Evolutionary conservation across 768 basidiomycete species (phyloP), one percentile per base, ranked within the genome.

Genomic region (Rubroboletus pulcherrimus): DNA sequence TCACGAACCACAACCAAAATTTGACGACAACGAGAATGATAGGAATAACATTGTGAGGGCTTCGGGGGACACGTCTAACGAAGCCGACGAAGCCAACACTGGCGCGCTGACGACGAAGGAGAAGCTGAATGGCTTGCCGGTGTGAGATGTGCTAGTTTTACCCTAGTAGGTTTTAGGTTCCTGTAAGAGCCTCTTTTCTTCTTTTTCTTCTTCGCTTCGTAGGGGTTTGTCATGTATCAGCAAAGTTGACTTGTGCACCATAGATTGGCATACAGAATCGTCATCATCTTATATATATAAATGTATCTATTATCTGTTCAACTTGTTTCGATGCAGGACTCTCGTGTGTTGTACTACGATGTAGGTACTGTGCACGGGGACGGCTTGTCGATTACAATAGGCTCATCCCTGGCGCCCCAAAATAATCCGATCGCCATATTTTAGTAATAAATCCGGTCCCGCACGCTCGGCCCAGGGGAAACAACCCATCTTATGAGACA

Each of bases 1-100:
- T 21, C 41, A 47, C 3, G 44, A n/a, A 21, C 51, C 38, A 7
- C 55, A 58, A 33, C 43, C 58, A 24, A 55, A 49, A 29, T 17
- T 2, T 6, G 48, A 48, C 14, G 48, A 45, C 26, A 14, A 38
- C 17, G 1, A 15, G 7, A 4, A 53, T 12, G 8, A 43, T 5
- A 24, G 7, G 4, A 26, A 35, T 17, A 5, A 34, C 9, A 6
- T 10, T 1, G 6, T 0, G 31, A 40, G 3, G 10, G 4, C 14
- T 1, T 43, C 14, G 6, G 35, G 24, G 24, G 14, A 34, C 6
- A 12, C 0, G 19, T 33, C 45, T 3, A 33, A 24, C 12, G 44
- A 52, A 17, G 10, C 8, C 31, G 17, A 39, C 37, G 30, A 51
- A 31, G 21, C 17, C 7, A 29, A 39, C 7, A 14, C n/a, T 4